Conservation (phyloP, 1,284 basidiomycete species). For the Leccinum holopus region DNA sequence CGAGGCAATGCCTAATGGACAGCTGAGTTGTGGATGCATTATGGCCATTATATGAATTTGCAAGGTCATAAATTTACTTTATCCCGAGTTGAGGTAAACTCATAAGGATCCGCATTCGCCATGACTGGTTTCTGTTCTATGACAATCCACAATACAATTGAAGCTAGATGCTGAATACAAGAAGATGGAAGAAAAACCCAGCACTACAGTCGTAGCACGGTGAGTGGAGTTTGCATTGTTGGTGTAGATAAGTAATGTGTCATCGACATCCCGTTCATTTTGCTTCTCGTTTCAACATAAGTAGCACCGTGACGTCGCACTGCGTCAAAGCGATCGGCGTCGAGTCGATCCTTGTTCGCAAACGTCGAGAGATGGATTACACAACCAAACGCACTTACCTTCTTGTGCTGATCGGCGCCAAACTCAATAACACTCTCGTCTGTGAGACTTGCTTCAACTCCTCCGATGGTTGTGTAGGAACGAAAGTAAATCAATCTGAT, state of each 20-base stretch:
- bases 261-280: conserved; percentile 6
- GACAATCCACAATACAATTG: neutral
- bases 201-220: neutral
- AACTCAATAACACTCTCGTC: conserved; percentile 19
- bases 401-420: conserved; percentile 10
- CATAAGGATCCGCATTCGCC: neutral
- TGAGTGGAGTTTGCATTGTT: neutral
- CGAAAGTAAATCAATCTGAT: conserved; percentile 25
- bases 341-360: conserved; percentile 10
- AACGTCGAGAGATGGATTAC: conserved; percentile 3
- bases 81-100: conserved; percentile 13
- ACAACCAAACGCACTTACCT: conserved; percentile 2
- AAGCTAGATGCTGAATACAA: conserved; percentile 5
- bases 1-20: neutral
- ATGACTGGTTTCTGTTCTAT: conserved; percentile 6
- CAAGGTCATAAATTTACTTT: conserved; percentile 3
- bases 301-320: neutral
- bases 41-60: neutral
- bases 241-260: neutral
- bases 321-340: conserved; percentile 16
- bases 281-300: conserved; percentile 5
- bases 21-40: conserved; percentile 2
- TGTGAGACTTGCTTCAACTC: conserved; percentile 9
- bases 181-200: neutral
- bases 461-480: conserved; percentile 16